Conservation (phyloP, 805 yeast genomes). For the Pichia scutulata region DNA sequence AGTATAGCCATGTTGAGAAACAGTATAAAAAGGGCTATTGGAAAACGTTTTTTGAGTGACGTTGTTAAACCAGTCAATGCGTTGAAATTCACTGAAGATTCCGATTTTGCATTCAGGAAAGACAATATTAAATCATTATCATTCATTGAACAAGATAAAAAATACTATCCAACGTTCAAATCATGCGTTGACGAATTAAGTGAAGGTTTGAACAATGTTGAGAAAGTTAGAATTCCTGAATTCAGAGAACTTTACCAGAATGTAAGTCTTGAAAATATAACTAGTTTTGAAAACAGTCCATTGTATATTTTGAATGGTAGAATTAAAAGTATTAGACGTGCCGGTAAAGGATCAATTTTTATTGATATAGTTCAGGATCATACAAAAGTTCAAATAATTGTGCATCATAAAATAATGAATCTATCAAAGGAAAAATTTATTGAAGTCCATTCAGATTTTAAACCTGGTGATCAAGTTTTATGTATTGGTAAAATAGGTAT, state of each 20-base stretch:
- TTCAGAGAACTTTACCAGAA: conserved; percentile 29
- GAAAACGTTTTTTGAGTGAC: not conserved
- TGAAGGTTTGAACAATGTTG: not conserved
- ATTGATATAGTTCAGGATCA: conserved; percentile 62
- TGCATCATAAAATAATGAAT: conserved; percentile 42
- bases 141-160: conserved; percentile 15
- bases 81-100: conserved; percentile 17
- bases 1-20: not conserved
- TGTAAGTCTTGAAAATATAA: conserved; percentile 17
- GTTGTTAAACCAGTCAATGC: not conserved
- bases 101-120: conserved; percentile 30
- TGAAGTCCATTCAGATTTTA: conserved; percentile 33
- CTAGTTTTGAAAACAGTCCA: conserved; percentile 12
- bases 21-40: not conserved
- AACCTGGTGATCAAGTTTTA: conserved; percentile 66
- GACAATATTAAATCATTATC: conserved; percentile 10
- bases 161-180: conserved; percentile 21
- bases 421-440: conserved; percentile 37
- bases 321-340: conserved; percentile 45
- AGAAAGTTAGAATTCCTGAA: conserved; percentile 31
- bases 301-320: conserved; percentile 44
- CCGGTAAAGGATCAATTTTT: conserved; percentile 65
- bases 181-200: conserved; percentile 4
- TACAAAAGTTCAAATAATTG: conserved; percentile 51
- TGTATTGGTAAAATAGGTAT: conserved; percentile 65